A percentile compares a stretch with the other conserved stretches of the same genome.
phyloP scores from a whole-genome alignment of 2,329 filamentous ascomycete species.

The Aspergillus pseudoglaucus region DNA sequence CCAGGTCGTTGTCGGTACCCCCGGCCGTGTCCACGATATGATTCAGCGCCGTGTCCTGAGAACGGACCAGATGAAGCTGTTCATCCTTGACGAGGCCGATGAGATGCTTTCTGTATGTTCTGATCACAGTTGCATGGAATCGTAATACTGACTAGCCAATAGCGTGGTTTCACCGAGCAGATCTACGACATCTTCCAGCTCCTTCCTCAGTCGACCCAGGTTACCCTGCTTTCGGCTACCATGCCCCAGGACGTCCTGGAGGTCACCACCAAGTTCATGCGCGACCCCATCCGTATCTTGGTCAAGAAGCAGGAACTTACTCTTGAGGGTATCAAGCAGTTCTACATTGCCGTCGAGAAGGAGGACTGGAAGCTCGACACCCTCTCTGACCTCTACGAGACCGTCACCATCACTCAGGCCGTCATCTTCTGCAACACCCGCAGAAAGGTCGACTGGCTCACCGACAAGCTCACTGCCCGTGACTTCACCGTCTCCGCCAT shows the following conservation, averaged over 20 bases:
- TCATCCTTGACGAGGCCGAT: constrained; percentile 98
- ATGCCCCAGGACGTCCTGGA: constrained; percentile 99
- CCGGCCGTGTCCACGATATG: constrained; percentile 98
- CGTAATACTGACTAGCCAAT: constrained; percentile 7
- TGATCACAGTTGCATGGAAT: too few species aligned
- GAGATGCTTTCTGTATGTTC: constrained; percentile 69
- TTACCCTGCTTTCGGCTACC: constrained; percentile 94
- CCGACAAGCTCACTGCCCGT: constrained; percentile 95
- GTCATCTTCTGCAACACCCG: constrained; percentile 99
- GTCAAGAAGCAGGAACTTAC: constrained; percentile 99
- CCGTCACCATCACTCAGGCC: constrained; percentile 97
- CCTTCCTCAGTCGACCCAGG: constrained; percentile 94
- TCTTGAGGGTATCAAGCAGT: constrained; percentile 99
- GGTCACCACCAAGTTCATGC: constrained; percentile 99
- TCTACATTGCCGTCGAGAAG: constrained; percentile 99
- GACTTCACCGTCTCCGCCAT: constrained; percentile 99
- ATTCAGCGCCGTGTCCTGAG: constrained; percentile 96
- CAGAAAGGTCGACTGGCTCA: constrained; percentile 99
- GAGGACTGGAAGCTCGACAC: constrained; percentile 99
- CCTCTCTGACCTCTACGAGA: constrained; percentile 97
- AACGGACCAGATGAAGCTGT: constrained; percentile 99
- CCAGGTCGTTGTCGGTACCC: constrained; percentile 95
- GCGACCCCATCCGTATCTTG: constrained; percentile 94
- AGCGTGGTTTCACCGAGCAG: constrained; percentile 99
- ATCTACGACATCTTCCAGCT: constrained; percentile 99